Evolutionary conservation across 2,329 filamentous ascomycete genomes (phyloP).

Genomic region (Trichoderma hamatum): DNA sequence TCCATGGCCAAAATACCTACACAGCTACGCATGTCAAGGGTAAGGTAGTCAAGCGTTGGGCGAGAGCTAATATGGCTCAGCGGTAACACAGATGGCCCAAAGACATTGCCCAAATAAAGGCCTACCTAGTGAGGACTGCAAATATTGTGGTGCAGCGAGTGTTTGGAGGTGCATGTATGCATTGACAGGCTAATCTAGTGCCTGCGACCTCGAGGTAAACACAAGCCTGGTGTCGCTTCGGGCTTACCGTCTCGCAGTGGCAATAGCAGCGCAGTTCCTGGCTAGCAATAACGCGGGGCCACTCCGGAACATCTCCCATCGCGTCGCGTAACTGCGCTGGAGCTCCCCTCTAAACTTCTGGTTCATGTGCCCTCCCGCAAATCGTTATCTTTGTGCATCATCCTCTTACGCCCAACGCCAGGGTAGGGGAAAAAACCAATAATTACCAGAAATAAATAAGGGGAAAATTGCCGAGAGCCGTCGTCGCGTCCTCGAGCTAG

Average conservation of each 20-base stretch:
- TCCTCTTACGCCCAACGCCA: conserved; percentile 9
- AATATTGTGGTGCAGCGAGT: not conserved
- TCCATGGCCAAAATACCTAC: too few species aligned
- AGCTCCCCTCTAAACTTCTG: conserved; percentile 26
- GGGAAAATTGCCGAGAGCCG: conserved; percentile 18
- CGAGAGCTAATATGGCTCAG: not conserved
- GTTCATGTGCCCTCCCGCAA: conserved; percentile 6
- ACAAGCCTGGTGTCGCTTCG: not conserved
- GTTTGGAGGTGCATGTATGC: not conserved
- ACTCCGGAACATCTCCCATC: conserved; percentile 24
- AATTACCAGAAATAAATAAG: not conserved
- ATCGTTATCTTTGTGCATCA: conserved; percentile 24
- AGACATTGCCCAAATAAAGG: not conserved
- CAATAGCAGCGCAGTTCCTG: not conserved
- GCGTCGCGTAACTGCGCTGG: conserved; percentile 23
- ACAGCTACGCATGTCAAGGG: too few species aligned
- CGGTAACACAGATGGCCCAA: not conserved
- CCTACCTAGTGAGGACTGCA: not conserved
- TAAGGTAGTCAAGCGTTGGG: not conserved
- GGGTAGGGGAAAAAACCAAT: not conserved
- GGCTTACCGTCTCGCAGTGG: not conserved
- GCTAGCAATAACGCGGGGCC: conserved; percentile 20
- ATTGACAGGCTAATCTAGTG: not conserved
- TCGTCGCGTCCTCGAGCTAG: conserved; percentile 13
- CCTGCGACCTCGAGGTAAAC: not conserved